Evolutionary conservation across 257 asterid species (phyloP).

Genomic region (Cynanchum wilfordii): DNA sequence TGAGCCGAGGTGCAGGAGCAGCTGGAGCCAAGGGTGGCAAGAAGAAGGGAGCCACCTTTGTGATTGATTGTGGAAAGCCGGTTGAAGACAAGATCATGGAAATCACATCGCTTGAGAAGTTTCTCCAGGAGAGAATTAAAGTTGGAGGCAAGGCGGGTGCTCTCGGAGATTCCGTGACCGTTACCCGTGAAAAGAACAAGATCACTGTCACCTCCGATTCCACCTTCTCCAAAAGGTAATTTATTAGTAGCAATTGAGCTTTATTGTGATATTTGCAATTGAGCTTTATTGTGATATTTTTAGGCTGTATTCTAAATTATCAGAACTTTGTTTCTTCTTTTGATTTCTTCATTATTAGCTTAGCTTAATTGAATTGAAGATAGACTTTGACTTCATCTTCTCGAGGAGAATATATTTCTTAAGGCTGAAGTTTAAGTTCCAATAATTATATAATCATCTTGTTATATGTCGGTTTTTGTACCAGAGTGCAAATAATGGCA

Average conservation of each 20-base stretch:
- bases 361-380: background rate
- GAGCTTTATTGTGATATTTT: background rate
- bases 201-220: constrained; percentile 49
- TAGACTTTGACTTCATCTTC: background rate
- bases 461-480: background rate
- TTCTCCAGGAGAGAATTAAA: constrained; percentile 55
- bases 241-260: background rate
- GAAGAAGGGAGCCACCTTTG: constrained; percentile 40
- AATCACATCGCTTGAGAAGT: constrained; percentile 50
- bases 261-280: background rate
- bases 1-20: constrained; percentile 11
- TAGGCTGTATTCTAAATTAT: background rate
- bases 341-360: background rate
- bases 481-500: background rate
- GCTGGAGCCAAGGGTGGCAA: constrained; percentile 39
- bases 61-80: constrained; percentile 33
- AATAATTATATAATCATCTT: no score
- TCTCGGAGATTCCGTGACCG: constrained; percentile 45
- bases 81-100: constrained; percentile 57
- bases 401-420: background rate
- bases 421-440: no score
- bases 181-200: constrained; percentile 45
- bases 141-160: constrained; percentile 55
- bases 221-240: constrained; percentile 47
- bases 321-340: background rate